Base-by-base conservation (phyloP, 2,329 filamentous ascomycete species). In the Aspergillus pseudoterreus region DNA sequence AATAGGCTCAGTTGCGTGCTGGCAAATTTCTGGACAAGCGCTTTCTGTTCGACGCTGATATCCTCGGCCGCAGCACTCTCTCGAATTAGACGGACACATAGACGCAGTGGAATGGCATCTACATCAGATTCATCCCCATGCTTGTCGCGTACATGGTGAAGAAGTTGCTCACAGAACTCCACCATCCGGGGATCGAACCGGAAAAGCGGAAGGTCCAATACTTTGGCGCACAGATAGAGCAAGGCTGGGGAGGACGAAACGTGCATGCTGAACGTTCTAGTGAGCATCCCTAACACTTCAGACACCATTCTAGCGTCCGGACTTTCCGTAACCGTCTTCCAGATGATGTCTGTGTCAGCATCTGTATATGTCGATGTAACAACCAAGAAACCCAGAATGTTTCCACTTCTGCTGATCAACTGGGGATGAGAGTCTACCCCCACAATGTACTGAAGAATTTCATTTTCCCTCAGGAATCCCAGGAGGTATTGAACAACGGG, bases 371-470 rank as follows among this genome's bases (percentile, higher is more conserved):
- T 86, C 49, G 80, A 79, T 0, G 89, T 94, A 12, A 94, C 87
- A 19, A 90, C 82, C 47, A 97, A 77, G 63, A 97, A 97, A 1
- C 89, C 89, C 44, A 96, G 78, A 48, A 97, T 88, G 57, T 96
- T 95, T 38, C 81, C 80, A 63, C 89, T 89, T 59, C 91, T 84
- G 33, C 81, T 79, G 17, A 95, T 94, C 48, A 97, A 83, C 64
- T 96, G 91, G 1, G 92, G 90, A 64, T 97, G 94, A 30, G 92
- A 96, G 50, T 91, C 91, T 12, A 92, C 85, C 2, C 92, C 90
- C 47, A 96, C 82, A 43, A 99, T 84, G 69, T 96, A 97, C 53
- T 91, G 84, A 21, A 95, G 82, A 22, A 97, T 76, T 48, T 85
- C 84, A 36, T 87, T 86, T 6, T 79, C 73, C 14, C 86, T 77